phyloP scores from a whole-genome alignment of 176 grass and related monocot genomes.

The Triticum aestivum region IWGSC_CS_RefSeq_v2.1 NC_057808.1:412768465-412768964 shows the following conservation, averaged over 20 bases:
- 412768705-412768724: background rate
- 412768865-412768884: constrained; percentile 67
- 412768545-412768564: background rate
- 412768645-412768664: background rate
- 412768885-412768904: background rate
- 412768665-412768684: background rate
- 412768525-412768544: background rate
- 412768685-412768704: background rate
- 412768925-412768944: background rate
- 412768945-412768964: background rate
- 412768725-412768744: background rate
- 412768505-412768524: background rate
- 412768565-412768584: background rate
- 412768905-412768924: background rate
- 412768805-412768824: constrained; percentile 85
- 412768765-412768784: constrained; percentile 49
- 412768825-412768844: constrained; percentile 88
- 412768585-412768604: background rate
- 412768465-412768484: background rate
- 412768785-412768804: constrained; percentile 83
- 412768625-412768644: background rate
- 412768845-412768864: constrained; percentile 76
- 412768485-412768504: background rate
- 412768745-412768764: constrained; percentile 4
- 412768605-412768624: background rate